These are phyloP conservation scores for Calonectria pseudoturangicola DNA, from an alignment of 2,329 filamentous ascomycete species.

Conservation along the genomic window DNA sequence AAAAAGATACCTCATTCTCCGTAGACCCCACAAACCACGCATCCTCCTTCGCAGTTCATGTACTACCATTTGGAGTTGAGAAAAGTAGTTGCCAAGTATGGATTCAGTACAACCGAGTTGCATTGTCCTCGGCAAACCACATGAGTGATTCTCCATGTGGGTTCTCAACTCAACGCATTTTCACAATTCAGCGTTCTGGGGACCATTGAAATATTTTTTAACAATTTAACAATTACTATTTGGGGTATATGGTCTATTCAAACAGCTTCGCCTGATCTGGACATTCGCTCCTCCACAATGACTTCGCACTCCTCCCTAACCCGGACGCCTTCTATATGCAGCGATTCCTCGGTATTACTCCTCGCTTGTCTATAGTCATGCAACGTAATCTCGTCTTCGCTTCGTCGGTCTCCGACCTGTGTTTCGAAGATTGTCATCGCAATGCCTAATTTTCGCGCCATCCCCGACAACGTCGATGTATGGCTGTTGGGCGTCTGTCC, in stretches of 20 bases:
- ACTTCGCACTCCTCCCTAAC: background rate
- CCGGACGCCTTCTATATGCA: background rate
- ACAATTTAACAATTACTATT: background rate
- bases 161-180: background rate
- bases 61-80: no score
- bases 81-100: no score
- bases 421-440: background rate
- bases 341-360: background rate
- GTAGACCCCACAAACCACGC: no score
- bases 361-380: background rate
- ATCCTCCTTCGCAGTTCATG: no score
- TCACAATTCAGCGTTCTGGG: background rate
- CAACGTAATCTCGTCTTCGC: constrained; percentile 3
- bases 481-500: background rate
- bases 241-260: background rate
- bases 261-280: background rate
- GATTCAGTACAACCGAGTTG: no score
- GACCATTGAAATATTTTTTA: no score
- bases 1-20: no score
- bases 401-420: background rate
- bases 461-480: constrained; percentile 4
- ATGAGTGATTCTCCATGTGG: background rate
- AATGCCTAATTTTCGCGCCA: constrained; percentile 15
- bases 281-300: background rate
- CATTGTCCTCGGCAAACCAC: no score